A percentile compares a stretch with the other conserved stretches of the same genome.
Conservation (phyloP, 805 yeast species). For the Jamesozyma spencerorum region DNA sequence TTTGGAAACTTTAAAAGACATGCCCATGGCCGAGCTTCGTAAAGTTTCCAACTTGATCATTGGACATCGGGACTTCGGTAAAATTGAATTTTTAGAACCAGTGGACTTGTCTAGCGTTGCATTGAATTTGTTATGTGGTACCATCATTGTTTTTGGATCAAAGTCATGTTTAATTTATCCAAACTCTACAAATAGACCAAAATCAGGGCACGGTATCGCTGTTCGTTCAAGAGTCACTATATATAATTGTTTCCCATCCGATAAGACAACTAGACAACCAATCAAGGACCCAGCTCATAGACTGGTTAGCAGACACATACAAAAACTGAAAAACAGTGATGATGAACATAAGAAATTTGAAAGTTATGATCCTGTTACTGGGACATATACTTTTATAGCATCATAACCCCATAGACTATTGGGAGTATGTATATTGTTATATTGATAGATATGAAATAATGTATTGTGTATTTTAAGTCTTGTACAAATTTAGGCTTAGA, state of each 20-base stretch:
- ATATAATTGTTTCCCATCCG: constrained; percentile 73
- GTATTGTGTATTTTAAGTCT: no score
- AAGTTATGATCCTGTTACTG: constrained; percentile 67
- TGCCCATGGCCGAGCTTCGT: constrained; percentile 56
- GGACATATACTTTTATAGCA: constrained; percentile 63
- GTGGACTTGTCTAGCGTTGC: constrained; percentile 72
- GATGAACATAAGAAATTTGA: constrained; percentile 51
- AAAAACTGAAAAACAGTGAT: constrained; percentile 43
- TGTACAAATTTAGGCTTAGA: no score
- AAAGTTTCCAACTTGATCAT: constrained; percentile 55
- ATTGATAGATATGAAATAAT: no score
- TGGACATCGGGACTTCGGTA: constrained; percentile 69
- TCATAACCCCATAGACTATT: no score
- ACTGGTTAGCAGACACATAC: constrained; percentile 56
- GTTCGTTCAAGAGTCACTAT: constrained; percentile 63
- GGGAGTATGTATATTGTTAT: no score
- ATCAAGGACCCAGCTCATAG: constrained; percentile 73
- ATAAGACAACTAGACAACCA: constrained; percentile 59
- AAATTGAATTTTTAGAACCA: constrained; percentile 65
- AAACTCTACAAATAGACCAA: constrained; percentile 47
- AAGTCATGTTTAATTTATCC: constrained; percentile 67
- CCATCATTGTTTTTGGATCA: constrained; percentile 51
- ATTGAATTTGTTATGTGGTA: constrained; percentile 56
- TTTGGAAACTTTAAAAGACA: constrained; percentile 46
- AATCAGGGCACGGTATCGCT: constrained; percentile 73